phyloP scores from a whole-genome alignment of 371 early-diverging fungal genomes.

The Entomophthora muscae region DNA sequence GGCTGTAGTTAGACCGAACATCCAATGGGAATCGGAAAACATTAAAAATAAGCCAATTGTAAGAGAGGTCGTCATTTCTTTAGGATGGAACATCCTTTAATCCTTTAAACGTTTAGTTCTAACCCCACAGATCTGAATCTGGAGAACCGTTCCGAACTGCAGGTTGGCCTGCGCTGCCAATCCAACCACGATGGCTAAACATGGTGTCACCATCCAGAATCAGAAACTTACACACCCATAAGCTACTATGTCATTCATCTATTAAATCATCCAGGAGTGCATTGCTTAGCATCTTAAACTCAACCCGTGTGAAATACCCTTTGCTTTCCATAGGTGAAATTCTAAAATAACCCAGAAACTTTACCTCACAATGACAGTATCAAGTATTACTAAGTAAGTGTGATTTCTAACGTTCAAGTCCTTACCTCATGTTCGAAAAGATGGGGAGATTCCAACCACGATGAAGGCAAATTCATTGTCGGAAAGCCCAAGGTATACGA shows the following conservation, averaged over 20 bases:
- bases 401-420: neutral
- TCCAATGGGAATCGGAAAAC: no score
- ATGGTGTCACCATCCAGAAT: neutral
- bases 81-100: no score
- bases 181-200: neutral
- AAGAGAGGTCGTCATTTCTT: no score
- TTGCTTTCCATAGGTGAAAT: neutral
- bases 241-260: neutral
- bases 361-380: neutral
- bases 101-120: no score
- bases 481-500: slow-evolving; percentile 23
- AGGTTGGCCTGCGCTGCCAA: no score
- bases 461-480: neutral
- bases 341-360: neutral
- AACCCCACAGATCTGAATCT: no score
- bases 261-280: neutral
- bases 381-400: neutral
- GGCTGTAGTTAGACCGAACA: no score
- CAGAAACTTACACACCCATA: neutral
- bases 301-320: neutral
- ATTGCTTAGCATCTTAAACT: neutral
- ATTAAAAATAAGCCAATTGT: no score
- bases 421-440: neutral
- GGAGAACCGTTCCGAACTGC: no score
- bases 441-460: neutral